Evolutionary conservation across 345 rosid genomes (phyloP).

Genomic region (Mallotus nudiflorus): DNA sequence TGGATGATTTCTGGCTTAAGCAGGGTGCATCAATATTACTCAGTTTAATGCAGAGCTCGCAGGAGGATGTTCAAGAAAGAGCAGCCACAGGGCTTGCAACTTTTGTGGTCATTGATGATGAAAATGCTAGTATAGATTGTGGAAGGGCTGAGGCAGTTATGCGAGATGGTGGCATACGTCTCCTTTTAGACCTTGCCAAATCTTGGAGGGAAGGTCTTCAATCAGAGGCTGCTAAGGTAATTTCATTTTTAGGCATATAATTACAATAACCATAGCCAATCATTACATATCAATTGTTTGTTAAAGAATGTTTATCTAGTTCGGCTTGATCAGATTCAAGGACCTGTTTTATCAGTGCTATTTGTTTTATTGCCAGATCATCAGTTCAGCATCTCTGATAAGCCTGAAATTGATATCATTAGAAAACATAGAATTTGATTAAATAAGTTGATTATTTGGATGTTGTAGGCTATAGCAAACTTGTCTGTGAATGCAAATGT

Average conservation of each 20-base stretch:
- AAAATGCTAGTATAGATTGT: slow-evolving; percentile 40
- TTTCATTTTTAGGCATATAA: slow-evolving; percentile 19
- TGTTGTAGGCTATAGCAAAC: slow-evolving; percentile 39
- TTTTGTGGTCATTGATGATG: slow-evolving; percentile 44
- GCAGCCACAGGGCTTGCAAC: slow-evolving; percentile 42
- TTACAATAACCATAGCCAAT: neutral
- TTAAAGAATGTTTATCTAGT: neutral
- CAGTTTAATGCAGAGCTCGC: slow-evolving; percentile 35
- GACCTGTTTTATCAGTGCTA: neutral
- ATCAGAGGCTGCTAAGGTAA: slow-evolving; percentile 41
- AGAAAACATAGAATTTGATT: slow-evolving; percentile 6
- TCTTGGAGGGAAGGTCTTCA: slow-evolving; percentile 42
- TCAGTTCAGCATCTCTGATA: slow-evolving; percentile 14
- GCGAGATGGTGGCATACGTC: slow-evolving; percentile 31
- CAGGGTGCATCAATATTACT: slow-evolving; percentile 36
- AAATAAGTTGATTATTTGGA: neutral
- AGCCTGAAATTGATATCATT: slow-evolving; percentile 3
- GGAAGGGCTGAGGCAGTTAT: slow-evolving; percentile 35
- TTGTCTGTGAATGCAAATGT: slow-evolving; percentile 40
- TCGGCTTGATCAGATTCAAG: slow-evolving; percentile 6
- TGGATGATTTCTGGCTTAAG: slow-evolving; percentile 38
- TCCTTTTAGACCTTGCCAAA: slow-evolving; percentile 39
- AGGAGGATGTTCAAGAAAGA: slow-evolving; percentile 43
- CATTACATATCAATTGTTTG: too few relatives aligned
- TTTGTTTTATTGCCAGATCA: slow-evolving; percentile 5